Evolutionary conservation across 2,329 filamentous ascomycete genomes (phyloP).

Genomic region (Talaromyces sp.): DNA sequence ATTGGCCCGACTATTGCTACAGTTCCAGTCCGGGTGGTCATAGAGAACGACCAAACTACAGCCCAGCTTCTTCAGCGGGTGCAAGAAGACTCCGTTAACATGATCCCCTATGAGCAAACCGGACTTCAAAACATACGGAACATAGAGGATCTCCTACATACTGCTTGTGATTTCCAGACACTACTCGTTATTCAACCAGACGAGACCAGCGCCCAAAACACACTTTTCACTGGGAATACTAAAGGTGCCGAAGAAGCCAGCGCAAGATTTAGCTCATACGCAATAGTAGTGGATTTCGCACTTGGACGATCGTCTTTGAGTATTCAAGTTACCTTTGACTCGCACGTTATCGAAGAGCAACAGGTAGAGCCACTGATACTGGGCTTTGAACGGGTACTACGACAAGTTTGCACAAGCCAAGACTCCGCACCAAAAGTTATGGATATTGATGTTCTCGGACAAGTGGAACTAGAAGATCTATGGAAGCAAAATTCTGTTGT

Average conservation of each 20-base stretch:
- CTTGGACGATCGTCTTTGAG: not conserved
- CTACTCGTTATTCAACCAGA: constrained; percentile 28
- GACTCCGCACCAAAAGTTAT: not conserved
- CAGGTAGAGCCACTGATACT: constrained; percentile 1
- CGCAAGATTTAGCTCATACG: not conserved
- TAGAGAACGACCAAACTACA: constrained; percentile 26
- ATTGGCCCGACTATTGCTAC: constrained; percentile 28
- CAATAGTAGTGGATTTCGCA: not conserved
- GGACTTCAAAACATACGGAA: constrained; percentile 6
- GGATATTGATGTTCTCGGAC: not conserved
- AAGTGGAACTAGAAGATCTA: not conserved
- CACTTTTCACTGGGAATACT: not conserved
- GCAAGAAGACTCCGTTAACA: constrained; percentile 44
- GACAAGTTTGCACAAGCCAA: not conserved
- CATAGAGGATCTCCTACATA: constrained; percentile 18
- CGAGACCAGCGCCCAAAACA: not conserved
- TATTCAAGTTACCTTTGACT: constrained; percentile 6
- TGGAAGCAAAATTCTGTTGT: constrained; percentile 2
- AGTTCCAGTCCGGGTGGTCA: constrained; percentile 29
- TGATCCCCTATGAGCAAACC: constrained; percentile 35
- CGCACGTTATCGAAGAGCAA: not conserved
- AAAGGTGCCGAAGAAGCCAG: not conserved
- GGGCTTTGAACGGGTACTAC: constrained; percentile 6
- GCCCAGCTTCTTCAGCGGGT: constrained; percentile 51
- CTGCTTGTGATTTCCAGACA: constrained; percentile 36